A percentile compares a stretch with the other conserved stretches of the same genome.
Evolutionary conservation across 1,284 basidiomycete species (phyloP).

Genomic region (Sporisorium iseilematis-ciliati): DNA sequence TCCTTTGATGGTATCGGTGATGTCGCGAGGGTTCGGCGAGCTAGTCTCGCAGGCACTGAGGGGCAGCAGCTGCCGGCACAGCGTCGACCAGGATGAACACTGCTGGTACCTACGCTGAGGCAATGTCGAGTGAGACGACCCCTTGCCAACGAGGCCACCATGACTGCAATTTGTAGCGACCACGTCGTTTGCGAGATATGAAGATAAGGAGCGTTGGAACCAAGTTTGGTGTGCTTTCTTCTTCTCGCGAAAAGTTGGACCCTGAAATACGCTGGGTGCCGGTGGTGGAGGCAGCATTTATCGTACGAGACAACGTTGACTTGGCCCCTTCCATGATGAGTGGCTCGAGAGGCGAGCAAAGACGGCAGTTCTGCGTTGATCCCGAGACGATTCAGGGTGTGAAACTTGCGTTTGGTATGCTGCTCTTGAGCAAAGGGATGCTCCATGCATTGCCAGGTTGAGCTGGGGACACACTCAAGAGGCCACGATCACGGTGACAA

Average conservation of each 20-base stretch:
- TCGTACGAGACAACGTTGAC: constrained; percentile 1
- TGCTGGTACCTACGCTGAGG: constrained; percentile 30
- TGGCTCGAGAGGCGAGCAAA: too few relatives aligned
- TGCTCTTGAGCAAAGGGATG: too few relatives aligned
- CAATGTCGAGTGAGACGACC: constrained; percentile 8
- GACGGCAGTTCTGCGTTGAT: too few relatives aligned
- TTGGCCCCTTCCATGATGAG: background rate
- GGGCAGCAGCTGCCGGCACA: constrained; percentile 31
- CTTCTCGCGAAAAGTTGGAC: constrained; percentile 3
- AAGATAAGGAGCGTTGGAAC: background rate
- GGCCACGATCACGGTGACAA: too few relatives aligned
- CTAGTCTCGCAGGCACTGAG: background rate
- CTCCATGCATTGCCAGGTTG: too few relatives aligned
- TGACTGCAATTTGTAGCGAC: background rate
- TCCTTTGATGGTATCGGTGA: background rate
- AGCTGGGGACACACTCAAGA: too few relatives aligned
- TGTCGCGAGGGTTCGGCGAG: constrained; percentile 8
- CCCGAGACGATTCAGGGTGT: too few relatives aligned
- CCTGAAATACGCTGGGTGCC: background rate
- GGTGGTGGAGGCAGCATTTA: background rate
- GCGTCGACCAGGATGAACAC: background rate
- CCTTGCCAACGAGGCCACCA: background rate
- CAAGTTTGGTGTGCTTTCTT: constrained; percentile 1
- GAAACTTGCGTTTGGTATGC: too few relatives aligned
- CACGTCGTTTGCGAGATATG: too few relatives aligned